Percentiles rank a stretch among this genome's conserved stretches.
Conservation (phyloP, 2,329 filamentous ascomycete genomes). For the Paracoccidioides lutzii region DNA sequence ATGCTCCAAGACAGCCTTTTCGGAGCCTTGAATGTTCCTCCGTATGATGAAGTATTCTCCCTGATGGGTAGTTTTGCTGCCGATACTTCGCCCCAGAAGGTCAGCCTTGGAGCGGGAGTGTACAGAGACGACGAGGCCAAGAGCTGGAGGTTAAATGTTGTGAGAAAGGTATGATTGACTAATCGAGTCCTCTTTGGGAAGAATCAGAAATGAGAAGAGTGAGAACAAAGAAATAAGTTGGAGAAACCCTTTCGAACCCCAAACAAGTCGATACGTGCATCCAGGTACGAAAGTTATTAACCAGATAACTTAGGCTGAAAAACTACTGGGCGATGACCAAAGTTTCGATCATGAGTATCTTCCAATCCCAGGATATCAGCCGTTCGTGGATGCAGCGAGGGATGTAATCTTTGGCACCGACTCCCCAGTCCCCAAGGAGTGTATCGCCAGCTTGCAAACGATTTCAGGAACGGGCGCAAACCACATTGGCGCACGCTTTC, state of each 20-base stretch:
- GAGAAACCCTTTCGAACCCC: too few species aligned
- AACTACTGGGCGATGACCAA: constrained; percentile 70
- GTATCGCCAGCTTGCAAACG: constrained; percentile 65
- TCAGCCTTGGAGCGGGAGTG: constrained; percentile 29
- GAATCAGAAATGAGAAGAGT: background rate
- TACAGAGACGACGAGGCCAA: constrained; percentile 27
- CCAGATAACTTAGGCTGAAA: constrained; percentile 53
- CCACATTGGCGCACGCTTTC: constrained; percentile 82
- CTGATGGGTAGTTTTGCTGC: constrained; percentile 15
- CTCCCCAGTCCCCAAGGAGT: constrained; percentile 16
- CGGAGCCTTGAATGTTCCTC: constrained; percentile 8
- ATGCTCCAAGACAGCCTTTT: constrained; percentile 11
- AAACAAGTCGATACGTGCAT: too few species aligned
- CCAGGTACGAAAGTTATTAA: background rate
- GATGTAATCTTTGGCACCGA: constrained; percentile 67
- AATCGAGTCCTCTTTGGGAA: background rate
- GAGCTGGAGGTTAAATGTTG: constrained; percentile 28
- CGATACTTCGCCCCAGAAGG: constrained; percentile 22
- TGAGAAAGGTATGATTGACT: constrained; percentile 17
- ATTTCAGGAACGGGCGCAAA: constrained; percentile 94
- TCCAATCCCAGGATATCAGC: constrained; percentile 72
- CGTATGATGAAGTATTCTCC: constrained; percentile 14
- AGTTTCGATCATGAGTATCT: constrained; percentile 94
- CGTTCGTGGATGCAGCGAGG: constrained; percentile 75
- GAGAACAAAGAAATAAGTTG: too few species aligned